Evolutionary conservation across 1,139 yeast species (phyloP).

Genomic region (Hyphopichia khmerensis): DNA sequence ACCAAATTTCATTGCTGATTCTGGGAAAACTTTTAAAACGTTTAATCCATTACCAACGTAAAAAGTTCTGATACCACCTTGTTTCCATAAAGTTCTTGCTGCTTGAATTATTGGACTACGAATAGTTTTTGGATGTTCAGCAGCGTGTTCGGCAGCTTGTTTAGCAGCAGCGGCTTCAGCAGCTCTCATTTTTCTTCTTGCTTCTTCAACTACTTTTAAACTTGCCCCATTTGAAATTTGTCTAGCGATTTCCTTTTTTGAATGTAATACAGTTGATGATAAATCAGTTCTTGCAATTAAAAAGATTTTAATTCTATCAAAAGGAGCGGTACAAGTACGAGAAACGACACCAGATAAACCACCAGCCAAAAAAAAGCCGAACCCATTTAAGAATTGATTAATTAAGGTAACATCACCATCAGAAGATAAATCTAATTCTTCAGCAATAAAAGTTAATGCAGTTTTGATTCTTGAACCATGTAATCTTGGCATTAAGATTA

Average conservation of each 20-base stretch:
- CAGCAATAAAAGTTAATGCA: slow-evolving; percentile 78
- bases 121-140: slow-evolving; percentile 35
- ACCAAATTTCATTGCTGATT: slow-evolving; percentile 96
- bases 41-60: slow-evolving; percentile 95
- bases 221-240: slow-evolving; percentile 36
- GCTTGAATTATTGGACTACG: slow-evolving; percentile 79
- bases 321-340: slow-evolving; percentile 97
- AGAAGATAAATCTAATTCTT: slow-evolving; percentile 74
- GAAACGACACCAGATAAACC: slow-evolving; percentile 95
- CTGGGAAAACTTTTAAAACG: slow-evolving; percentile 93
- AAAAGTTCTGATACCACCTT: slow-evolving; percentile 84
- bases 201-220: slow-evolving; percentile 36
- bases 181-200: slow-evolving; percentile 28
- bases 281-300: slow-evolving; percentile 88
- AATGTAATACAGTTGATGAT: slow-evolving; percentile 63
- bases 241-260: slow-evolving; percentile 50
- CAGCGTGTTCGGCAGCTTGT: slow-evolving; percentile 23
- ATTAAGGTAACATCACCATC: slow-evolving; percentile 91
- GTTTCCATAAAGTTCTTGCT: slow-evolving; percentile 75
- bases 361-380: slow-evolving; percentile 91
- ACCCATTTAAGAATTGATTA: slow-evolving; percentile 75
- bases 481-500: slow-evolving; percentile 77
- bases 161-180: slow-evolving; percentile 21
- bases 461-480: slow-evolving; percentile 71
- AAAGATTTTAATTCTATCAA: slow-evolving; percentile 90